Evolutionary conservation across 2,329 filamentous ascomycete genomes (phyloP).

Genomic region (Fusarium piperis): DNA sequence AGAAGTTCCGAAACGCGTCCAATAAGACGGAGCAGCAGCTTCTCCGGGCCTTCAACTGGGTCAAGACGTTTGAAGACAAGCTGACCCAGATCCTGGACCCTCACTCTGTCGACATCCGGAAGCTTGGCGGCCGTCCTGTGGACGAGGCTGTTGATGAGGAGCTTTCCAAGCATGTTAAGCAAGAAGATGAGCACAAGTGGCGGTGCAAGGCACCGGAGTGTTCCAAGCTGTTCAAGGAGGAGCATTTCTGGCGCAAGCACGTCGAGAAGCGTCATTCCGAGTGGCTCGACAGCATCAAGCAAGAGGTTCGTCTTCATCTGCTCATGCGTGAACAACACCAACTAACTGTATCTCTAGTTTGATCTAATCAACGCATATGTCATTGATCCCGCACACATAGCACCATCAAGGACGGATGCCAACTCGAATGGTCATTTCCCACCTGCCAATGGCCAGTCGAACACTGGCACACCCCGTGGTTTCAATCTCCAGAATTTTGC

Average conservation of each 20-base stretch:
- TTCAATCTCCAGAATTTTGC: conserved; percentile 85
- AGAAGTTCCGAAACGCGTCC: conserved; percentile 74
- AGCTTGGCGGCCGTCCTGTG: conserved; percentile 86
- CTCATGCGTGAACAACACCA: neutral
- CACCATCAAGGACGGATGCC: conserved; percentile 89
- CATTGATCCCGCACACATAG: conserved; percentile 92
- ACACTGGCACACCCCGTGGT: conserved; percentile 86
- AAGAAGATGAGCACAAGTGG: conserved; percentile 97
- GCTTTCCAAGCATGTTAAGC: conserved; percentile 87
- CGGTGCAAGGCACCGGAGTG: conserved; percentile 97
- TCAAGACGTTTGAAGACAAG: conserved; percentile 98
- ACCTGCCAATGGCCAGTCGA: conserved; percentile 76
- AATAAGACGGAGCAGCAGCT: conserved; percentile 91
- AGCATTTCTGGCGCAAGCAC: conserved; percentile 97
- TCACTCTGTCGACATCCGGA: conserved; percentile 84
- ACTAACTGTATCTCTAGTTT: conserved; percentile 64
- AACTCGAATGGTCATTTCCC: conserved; percentile 98
- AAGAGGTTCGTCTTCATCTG: conserved; percentile 73
- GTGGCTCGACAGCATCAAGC: conserved; percentile 82
- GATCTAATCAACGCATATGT: conserved; percentile 94
- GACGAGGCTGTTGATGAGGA: conserved; percentile 91
- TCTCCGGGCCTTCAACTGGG: conserved; percentile 97
- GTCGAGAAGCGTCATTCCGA: conserved; percentile 94
- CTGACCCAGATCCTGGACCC: conserved; percentile 92
- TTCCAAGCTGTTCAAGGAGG: conserved; percentile 95